Percentiles rank a stretch among this genome's conserved stretches.
These are phyloP conservation scores for Pontederia crassipes DNA, from an alignment of 176 grass and related monocot species.

Conservation along the genomic window DNA sequence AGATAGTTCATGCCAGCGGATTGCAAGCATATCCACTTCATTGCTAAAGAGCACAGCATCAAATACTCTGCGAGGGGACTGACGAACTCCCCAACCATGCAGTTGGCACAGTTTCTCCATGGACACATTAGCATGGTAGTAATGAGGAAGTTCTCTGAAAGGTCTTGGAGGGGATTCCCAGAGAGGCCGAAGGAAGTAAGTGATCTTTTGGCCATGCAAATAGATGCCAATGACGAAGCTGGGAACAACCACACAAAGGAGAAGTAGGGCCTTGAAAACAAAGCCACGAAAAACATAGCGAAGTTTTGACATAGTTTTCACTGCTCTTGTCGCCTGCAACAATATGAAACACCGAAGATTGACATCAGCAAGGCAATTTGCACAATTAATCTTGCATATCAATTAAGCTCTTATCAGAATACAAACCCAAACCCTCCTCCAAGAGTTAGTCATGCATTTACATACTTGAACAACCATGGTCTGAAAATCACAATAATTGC, in stretches of 20 bases:
- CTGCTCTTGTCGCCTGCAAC: background rate
- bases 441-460: background rate
- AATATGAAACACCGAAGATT: background rate
- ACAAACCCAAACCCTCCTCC: background rate
- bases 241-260: background rate
- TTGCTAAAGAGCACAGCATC: slow-evolving; percentile 11
- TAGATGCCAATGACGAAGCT: background rate
- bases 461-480: no score
- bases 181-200: slow-evolving; percentile 7
- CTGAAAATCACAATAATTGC: background rate
- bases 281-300: background rate
- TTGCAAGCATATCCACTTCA: background rate
- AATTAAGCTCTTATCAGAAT: no score
- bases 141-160: background rate
- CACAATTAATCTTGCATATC: no score
- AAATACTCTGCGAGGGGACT: background rate
- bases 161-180: slow-evolving; percentile 4
- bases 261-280: background rate
- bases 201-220: background rate
- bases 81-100: slow-evolving; percentile 4
- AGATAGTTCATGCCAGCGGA: slow-evolving; percentile 1
- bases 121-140: background rate
- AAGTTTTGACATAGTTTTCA: background rate
- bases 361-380: background rate
- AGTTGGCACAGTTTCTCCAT: slow-evolving; percentile 5